Base-by-base conservation (phyloP, 1,139 yeast species). In the Pichia sorboxylosa region DNA sequence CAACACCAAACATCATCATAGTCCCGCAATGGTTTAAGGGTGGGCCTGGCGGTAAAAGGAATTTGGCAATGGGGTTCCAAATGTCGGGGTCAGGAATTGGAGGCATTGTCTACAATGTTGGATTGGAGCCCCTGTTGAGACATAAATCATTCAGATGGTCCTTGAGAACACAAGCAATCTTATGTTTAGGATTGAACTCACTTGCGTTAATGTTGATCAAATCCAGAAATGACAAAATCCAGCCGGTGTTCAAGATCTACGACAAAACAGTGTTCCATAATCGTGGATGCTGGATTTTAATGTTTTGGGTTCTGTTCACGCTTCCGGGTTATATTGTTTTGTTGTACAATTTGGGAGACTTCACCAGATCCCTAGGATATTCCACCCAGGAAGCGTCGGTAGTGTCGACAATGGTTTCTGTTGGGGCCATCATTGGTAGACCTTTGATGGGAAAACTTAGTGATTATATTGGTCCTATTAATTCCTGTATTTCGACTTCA, bases 21-120 rank as follows among this genome's bases (percentile, higher is more conserved):
- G 45, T 76, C 22, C 80, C 83, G 0, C 70, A 73, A 16, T 76
- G 82, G 82, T 75, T 76, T 47, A 40, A 48, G 21, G 45, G 48
- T 27, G 54, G 54, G 2, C 41, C 41, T 11, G 57, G 64, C 26
- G 69, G 65, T 29, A 62, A 58, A 28, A 57, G 72, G 40, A 72
- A 79, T n/a, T 50, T 70, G 6, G 77, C 80, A 0, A 63, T 69
- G 58, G 83, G 82, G 0, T 50, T 74, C 13, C 57, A 67, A n/a
- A 73, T 73, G 24, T 48, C 68, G 11, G 84, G 84, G 3, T 61
- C 78, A 8, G 84, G 84, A 8, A 41, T 69, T 9, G 84, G 83
- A n/a, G 84, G 83, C 21, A 59, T 74, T 25, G 55, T 69, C 1
- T 72, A 69, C 44, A 62, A 74, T 3, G 53, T 72, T 28, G 61